phyloP scores from a whole-genome alignment of 177 flowering plant genomes.

The Vitis hybrid region DNA sequence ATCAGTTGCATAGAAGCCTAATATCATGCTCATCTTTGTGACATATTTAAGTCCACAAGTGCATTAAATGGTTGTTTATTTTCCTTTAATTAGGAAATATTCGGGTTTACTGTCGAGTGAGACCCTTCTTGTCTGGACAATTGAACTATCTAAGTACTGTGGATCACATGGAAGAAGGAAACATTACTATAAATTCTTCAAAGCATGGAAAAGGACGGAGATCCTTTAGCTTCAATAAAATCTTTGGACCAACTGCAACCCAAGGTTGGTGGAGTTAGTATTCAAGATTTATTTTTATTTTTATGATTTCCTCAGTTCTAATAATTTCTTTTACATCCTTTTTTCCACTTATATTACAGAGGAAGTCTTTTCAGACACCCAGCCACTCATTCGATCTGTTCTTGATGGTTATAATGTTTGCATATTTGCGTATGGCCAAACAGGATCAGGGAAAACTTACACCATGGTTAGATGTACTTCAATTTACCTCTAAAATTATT shows the following conservation, averaged over 20 bases:
- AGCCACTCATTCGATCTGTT: constrained; percentile 86
- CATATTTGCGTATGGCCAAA: constrained; percentile 96
- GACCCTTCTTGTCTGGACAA: constrained; percentile 80
- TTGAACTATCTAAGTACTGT: constrained; percentile 52
- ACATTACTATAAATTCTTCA: constrained; percentile 57
- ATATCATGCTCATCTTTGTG: neutral
- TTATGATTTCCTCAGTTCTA: neutral
- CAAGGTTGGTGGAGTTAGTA: constrained; percentile 57
- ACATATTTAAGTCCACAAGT: neutral
- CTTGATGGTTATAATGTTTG: constrained; percentile 98
- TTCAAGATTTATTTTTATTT: neutral
- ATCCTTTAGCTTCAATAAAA: constrained; percentile 83
- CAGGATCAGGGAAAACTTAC: constrained; percentile 91
- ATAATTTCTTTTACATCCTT: constrained; percentile 10
- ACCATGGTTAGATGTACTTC: constrained; percentile 67
- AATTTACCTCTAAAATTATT: neutral
- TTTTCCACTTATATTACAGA: constrained; percentile 42
- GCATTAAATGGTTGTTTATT: constrained; percentile 2
- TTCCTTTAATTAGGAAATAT: constrained; percentile 65
- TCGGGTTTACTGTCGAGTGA: constrained; percentile 90
- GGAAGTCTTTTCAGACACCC: constrained; percentile 90
- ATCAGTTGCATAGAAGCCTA: neutral
- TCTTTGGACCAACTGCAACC: constrained; percentile 84
- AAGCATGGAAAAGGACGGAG: constrained; percentile 74
- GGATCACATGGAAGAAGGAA: constrained; percentile 77